A percentile compares a stretch with the other conserved stretches of the same genome.
These are phyloP conservation scores for Aspergillus sp. DNA, from an alignment of 2,329 filamentous ascomycete species.

Conservation along the genomic window DNA sequence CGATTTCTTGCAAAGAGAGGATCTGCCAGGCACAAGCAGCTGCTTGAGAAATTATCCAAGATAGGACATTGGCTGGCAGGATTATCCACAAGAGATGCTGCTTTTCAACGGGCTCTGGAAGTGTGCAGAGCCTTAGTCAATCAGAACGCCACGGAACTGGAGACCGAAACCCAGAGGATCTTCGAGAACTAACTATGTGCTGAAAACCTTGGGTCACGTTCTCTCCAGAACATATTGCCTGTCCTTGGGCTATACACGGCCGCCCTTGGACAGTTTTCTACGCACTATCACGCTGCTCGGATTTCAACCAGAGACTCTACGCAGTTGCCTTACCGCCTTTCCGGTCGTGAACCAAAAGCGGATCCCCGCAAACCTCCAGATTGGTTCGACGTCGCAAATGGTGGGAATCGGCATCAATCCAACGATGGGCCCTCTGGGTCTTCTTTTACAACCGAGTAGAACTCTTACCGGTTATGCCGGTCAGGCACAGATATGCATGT, in stretches of 20 bases:
- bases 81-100: constrained; percentile 33
- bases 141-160: constrained; percentile 17
- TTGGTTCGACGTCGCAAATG: no score
- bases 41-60: constrained; percentile 33
- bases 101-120: constrained; percentile 34
- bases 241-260: not conserved
- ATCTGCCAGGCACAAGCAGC: constrained; percentile 24
- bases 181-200: constrained; percentile 2
- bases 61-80: constrained; percentile 35
- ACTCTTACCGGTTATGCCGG: no score
- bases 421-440: no score
- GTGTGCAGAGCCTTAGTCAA: constrained; percentile 28
- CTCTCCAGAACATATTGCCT: not conserved
- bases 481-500: no score
- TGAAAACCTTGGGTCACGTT: not conserved
- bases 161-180: not conserved
- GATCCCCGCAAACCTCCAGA: no score
- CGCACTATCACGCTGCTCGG: no score
- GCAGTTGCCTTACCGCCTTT: no score
- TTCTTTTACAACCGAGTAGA: no score
- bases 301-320: no score
- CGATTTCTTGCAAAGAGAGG: constrained; percentile 32
- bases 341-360: no score
- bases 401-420: no score
- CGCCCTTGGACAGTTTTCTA: not conserved